Conservation (phyloP, 768 basidiomycete genomes). For the Suillus luteus region DNA sequence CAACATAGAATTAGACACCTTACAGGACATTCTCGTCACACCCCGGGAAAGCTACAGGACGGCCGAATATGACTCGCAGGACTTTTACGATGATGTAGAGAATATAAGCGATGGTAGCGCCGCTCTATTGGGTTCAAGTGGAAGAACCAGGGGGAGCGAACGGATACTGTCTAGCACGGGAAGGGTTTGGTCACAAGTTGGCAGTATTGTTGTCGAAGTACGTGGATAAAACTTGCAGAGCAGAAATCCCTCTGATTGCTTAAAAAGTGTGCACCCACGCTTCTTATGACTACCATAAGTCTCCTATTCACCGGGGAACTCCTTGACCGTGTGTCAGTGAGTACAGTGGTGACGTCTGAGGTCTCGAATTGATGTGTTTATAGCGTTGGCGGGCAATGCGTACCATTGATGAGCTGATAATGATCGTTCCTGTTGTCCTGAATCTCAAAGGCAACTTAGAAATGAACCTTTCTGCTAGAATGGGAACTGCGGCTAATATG, state of each 20-base stretch:
- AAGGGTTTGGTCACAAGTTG: conserved; percentile 54
- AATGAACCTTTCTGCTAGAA: conserved; percentile 95
- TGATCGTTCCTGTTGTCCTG: conserved; percentile 91
- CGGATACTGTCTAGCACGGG: conserved; percentile 20
- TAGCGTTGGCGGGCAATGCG: conserved; percentile 90
- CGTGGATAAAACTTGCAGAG: conserved; percentile 20
- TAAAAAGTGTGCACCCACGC: conserved; percentile 78
- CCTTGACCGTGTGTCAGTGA: conserved; percentile 81
- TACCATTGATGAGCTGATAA: conserved; percentile 91
- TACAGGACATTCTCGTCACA: conserved; percentile 32
- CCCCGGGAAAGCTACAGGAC: conserved; percentile 19
- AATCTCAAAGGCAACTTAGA: conserved; percentile 99
- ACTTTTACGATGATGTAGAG: conserved; percentile 33
- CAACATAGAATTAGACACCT: conserved; percentile 36
- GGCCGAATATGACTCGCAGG: conserved; percentile 34
- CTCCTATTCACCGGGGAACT: conserved; percentile 90
- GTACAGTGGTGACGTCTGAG: conserved; percentile 25
- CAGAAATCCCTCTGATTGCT: conserved; percentile 11
- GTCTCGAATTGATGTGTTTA: conserved; percentile 7
- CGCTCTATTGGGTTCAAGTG: conserved; percentile 45
- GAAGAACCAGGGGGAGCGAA: conserved; percentile 30
- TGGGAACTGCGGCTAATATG: conserved; percentile 94
- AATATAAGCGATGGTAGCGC: conserved; percentile 43
- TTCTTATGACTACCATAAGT: conserved; percentile 81
- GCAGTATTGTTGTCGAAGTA: conserved; percentile 73